These are phyloP conservation scores for Trichophyton equinum DNA, from an alignment of 2,329 filamentous ascomycete genomes.

Conservation along the genomic window DNA sequence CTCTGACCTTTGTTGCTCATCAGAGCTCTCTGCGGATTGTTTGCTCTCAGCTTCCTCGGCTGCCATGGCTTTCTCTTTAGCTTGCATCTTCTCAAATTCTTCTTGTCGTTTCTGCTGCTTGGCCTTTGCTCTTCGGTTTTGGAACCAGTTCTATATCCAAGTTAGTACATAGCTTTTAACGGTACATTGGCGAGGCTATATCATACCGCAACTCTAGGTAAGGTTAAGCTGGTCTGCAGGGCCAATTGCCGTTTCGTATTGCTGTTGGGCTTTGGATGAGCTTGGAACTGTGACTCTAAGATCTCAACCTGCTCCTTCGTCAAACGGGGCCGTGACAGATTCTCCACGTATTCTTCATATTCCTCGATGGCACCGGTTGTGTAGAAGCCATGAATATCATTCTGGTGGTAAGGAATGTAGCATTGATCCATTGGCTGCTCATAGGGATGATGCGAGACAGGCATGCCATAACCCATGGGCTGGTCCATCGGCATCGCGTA, in stretches of 20 bases:
- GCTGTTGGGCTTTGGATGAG: slow-evolving; percentile 39
- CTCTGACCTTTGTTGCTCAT: slow-evolving; percentile 2
- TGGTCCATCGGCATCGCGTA: slow-evolving; percentile 29
- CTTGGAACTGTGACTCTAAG: slow-evolving; percentile 38
- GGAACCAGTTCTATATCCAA: slow-evolving; percentile 38
- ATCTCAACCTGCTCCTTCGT: slow-evolving; percentile 42
- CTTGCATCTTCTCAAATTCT: slow-evolving; percentile 36
- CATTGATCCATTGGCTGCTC: slow-evolving; percentile 8
- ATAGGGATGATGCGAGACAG: slow-evolving; percentile 3
- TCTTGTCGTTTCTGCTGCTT: slow-evolving; percentile 40
- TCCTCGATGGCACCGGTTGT: slow-evolving; percentile 21
- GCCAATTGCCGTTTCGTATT: slow-evolving; percentile 39
- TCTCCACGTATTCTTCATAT: slow-evolving; percentile 37
- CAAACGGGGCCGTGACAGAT: slow-evolving; percentile 37
- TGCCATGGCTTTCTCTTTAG: slow-evolving; percentile 10
- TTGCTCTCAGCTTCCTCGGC: slow-evolving; percentile 7
- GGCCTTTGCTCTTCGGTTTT: slow-evolving; percentile 41
- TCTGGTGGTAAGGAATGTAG: slow-evolving; percentile 7
- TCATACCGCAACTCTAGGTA: slow-evolving; percentile 39
- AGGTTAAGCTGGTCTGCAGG: slow-evolving; percentile 36
- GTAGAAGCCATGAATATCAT: slow-evolving; percentile 8
- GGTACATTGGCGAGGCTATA: too few relatives aligned
- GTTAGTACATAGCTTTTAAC: slow-evolving; percentile 1
- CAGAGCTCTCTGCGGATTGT: background rate
- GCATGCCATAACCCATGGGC: slow-evolving; percentile 21